phyloP scores from a whole-genome alignment of 805 yeast genomes.

The Candida succiphila region DNA sequence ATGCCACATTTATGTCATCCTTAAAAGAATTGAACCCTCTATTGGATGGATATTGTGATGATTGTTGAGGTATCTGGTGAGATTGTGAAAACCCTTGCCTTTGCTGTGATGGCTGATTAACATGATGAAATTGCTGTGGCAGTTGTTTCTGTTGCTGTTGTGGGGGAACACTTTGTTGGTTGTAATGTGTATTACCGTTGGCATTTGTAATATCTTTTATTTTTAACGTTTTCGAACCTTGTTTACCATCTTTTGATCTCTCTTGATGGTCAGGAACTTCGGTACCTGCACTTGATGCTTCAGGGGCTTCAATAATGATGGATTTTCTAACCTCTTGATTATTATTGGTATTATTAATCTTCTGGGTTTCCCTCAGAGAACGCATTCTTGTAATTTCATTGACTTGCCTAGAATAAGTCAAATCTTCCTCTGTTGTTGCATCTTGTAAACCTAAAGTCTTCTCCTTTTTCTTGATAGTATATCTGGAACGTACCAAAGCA shows the following conservation, averaged over 20 bases:
- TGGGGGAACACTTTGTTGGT: slow-evolving; percentile 17
- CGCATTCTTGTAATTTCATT: slow-evolving; percentile 70
- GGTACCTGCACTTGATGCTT: slow-evolving; percentile 27
- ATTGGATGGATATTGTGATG: background rate
- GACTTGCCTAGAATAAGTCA: slow-evolving; percentile 34
- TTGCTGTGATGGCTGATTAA: background rate
- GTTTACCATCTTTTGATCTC: slow-evolving; percentile 15
- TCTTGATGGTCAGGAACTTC: slow-evolving; percentile 8
- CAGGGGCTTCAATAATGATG: slow-evolving; percentile 53
- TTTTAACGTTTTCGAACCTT: slow-evolving; percentile 19
- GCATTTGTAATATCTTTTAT: slow-evolving; percentile 13
- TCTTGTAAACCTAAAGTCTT: background rate
- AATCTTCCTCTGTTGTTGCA: background rate
- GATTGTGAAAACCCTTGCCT: too few relatives aligned
- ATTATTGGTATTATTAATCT: slow-evolving; percentile 35
- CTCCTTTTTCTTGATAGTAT: slow-evolving; percentile 39
- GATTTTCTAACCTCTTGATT: slow-evolving; percentile 60
- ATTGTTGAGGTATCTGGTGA: background rate
- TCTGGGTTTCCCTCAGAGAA: slow-evolving; percentile 60
- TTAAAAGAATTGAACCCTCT: background rate
- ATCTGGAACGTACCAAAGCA: slow-evolving; percentile 67
- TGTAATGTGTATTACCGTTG: slow-evolving; percentile 8
- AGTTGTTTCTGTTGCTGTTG: background rate
- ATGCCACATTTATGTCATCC: slow-evolving; percentile 23
- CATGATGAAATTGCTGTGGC: background rate